Conservation (phyloP, 225 moss, liverwort and hornwort genomes). For the Neckera pumila region DNA sequence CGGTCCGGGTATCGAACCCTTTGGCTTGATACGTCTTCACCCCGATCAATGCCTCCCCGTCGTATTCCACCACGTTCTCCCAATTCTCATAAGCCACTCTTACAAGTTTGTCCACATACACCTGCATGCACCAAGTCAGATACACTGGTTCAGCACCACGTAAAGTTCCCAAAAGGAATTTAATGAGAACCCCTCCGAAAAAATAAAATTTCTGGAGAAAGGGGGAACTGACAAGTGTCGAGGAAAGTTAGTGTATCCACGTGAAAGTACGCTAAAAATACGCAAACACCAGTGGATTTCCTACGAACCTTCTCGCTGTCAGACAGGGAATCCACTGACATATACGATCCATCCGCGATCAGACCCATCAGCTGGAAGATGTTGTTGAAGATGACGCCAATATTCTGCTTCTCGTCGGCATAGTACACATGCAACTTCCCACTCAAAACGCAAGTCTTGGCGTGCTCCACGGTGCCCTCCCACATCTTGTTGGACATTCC, state of each 20-base stretch:
- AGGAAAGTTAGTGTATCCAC: not conserved
- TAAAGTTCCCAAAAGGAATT: not conserved
- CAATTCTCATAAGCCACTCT: slow-evolving; percentile 54
- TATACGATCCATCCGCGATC: slow-evolving; percentile 46
- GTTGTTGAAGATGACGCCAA: slow-evolving; percentile 42
- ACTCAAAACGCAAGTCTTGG: slow-evolving; percentile 34
- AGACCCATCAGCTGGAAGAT: slow-evolving; percentile 43
- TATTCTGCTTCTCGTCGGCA: slow-evolving; percentile 35
- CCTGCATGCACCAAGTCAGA: not conserved
- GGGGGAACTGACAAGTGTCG: not conserved
- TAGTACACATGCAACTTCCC: slow-evolving; percentile 35
- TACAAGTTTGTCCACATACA: slow-evolving; percentile 49
- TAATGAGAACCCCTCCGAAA: not conserved
- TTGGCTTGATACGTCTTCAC: slow-evolving; percentile 39
- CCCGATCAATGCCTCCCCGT: slow-evolving; percentile 49
- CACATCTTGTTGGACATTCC: slow-evolving; percentile 55
- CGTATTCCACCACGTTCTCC: slow-evolving; percentile 60
- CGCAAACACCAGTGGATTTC: not conserved
- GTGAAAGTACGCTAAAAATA: not conserved
- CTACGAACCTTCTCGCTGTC: slow-evolving; percentile 36
- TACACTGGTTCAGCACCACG: not conserved
- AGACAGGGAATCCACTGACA: slow-evolving; percentile 48
- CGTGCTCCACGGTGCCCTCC: slow-evolving; percentile 45
- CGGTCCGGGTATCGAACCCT: slow-evolving; percentile 34
- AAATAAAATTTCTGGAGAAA: not conserved